Evolutionary conservation across 2,329 filamentous ascomycete genomes (phyloP), one percentile per base, ranked within the genome.

Genomic region (Rhynchosporium secalis): DNA sequence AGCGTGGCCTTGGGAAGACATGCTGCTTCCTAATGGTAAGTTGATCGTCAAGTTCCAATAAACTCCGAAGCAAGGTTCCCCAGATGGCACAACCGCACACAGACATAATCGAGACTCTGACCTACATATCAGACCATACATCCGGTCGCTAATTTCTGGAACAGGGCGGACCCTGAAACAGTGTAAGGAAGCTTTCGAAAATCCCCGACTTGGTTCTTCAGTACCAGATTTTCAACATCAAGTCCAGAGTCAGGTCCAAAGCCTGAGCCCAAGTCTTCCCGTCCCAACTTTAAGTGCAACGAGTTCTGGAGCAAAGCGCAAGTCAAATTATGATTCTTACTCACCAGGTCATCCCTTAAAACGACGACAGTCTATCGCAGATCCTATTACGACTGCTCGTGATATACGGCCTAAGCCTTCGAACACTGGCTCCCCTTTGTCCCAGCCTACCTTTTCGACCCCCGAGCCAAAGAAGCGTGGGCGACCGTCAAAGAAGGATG

Each of bases 21-120:
- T 79, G 66, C 74, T 79, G 46, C 72, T 83, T 63, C 81, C 81
- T 65, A 73, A 73, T 70, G 80, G 81, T 83, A 75, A 64, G 72
- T 70, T 64, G 31, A 58, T 61, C 58, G 58, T 60, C 62, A 36
- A 41, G 56, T 60, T 62, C 60, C 58, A 52, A 31, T 58, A 58
- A 63, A 57, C 60, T 62, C 45, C 58, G 38, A 60, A 57, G 47
- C 58, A 65, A 65, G 58, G 61, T 63, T 62, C 62, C 62, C 62
- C 60, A 63, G 58, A 58, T 62, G 55, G 47, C 31, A 46, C 60
- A 52, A 57, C 58, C 58, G 65, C 63, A 60, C 61, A 66, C 67
- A 68, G 65, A 64, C 64, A 47, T 64, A 49, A 36, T 54, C 51
- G 45, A 51, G 57, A 54, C 49, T 61, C 40, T 58, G 49, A 48